Evolutionary conservation across 1,284 basidiomycete genomes (phyloP), one percentile per base, ranked within the genome.

Genomic region (Meira miltonrushii): DNA sequence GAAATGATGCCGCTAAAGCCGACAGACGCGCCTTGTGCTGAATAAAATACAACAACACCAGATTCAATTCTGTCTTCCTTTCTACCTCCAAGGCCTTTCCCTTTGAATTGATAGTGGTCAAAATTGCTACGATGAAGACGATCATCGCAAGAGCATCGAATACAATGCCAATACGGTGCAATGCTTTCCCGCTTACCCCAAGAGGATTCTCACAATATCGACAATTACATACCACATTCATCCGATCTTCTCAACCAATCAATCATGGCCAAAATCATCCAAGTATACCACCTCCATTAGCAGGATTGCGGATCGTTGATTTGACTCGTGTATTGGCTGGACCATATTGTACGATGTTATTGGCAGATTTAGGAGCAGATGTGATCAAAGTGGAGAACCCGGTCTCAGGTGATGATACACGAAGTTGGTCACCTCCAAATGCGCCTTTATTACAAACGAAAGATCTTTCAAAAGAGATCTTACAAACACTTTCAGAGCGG

Each of bases 241-340:
- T 48, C 12, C 21, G 46, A 15, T 8, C 6, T 12, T 48, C 46
- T 13, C 46, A 17, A 25, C 17, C 46, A 8, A n/a, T 48, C 28
- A 33, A 33, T 17, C 46, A 19, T 21, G 12, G 21, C 13, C 41
- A 3, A n/a, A 23, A 23, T 48, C 46, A 48, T 17, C 17, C 46
- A n/a, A 48, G 46, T 23, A 48, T 48, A 21, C 46, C 46, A 10
- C 89, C 88, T 0, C 92, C 92, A 2, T 81, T 95, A 56, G 81
- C 84, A 60, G 89, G 89, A 23, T 82, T 92, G 72, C 86, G 84
- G 66, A 84, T 95, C 41, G 82, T 95, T 19, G 92, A 95, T 79
- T 81, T 94, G 54, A 91, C 91, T 11, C 84, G 92, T 40, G 88
- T 95, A 0, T 82, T 95, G 48, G 92, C 92, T 19, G 92, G 91